phyloP scores from a whole-genome alignment of 2,329 filamentous ascomycete species.

The Dactylonectria estremocensis region DNA sequence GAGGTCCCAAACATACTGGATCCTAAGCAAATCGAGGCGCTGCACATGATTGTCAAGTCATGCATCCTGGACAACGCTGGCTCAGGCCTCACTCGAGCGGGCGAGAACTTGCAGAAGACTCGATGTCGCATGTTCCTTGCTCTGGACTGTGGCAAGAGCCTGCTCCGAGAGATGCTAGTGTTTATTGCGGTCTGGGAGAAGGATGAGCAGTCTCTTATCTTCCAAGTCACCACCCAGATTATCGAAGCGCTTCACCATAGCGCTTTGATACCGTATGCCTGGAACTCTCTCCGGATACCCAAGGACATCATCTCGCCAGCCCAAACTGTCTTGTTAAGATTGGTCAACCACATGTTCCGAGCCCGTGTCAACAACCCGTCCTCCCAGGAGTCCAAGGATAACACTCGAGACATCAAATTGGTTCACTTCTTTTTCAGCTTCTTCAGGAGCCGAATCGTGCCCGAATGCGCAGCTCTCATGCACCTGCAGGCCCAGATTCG shows the following conservation, averaged over 20 bases:
- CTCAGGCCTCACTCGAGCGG: constrained; percentile 75
- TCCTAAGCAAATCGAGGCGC: constrained; percentile 93
- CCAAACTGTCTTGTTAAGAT: constrained; percentile 91
- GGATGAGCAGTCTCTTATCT: constrained; percentile 92
- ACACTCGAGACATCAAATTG: constrained; percentile 70
- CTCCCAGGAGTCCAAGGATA: constrained; percentile 66
- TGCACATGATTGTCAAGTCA: constrained; percentile 98
- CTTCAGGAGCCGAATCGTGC: constrained; percentile 92
- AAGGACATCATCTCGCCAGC: constrained; percentile 98
- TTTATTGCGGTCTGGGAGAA: constrained; percentile 99
- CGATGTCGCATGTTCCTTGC: constrained; percentile 91
- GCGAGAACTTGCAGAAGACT: constrained; percentile 90
- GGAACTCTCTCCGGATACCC: constrained; percentile 90
- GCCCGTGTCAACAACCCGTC: constrained; percentile 60
- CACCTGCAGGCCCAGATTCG: constrained; percentile 93
- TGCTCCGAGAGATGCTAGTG: constrained; percentile 91
- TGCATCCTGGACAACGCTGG: constrained; percentile 90
- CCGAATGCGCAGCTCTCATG: constrained; percentile 94
- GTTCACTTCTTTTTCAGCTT: constrained; percentile 94
- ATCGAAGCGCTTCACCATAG: constrained; percentile 93
- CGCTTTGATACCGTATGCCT: constrained; percentile 90
- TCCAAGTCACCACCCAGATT: constrained; percentile 96
- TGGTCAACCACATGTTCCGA: constrained; percentile 91
- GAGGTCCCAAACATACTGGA: constrained; percentile 96
- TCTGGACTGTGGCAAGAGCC: constrained; percentile 89